Conservation (phyloP, 768 basidiomycete species). For the Mycena epipterygia region DNA sequence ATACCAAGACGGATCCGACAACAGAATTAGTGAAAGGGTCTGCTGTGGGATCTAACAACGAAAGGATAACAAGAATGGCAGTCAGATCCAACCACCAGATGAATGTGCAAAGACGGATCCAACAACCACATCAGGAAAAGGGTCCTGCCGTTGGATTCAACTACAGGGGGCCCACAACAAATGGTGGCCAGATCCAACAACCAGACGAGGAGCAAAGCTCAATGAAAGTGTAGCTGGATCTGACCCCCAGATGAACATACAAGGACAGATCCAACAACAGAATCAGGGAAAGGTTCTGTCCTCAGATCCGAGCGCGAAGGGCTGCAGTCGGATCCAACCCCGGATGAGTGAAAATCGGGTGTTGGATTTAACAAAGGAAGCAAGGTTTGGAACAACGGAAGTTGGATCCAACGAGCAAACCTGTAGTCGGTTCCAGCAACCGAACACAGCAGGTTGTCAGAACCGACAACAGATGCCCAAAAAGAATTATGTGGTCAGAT, state of each 20-base stretch:
- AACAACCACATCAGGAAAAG: no score
- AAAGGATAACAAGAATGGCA: not conserved
- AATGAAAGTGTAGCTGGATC: no score
- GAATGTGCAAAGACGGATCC: not conserved
- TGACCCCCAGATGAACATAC: not conserved
- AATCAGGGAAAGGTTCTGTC: not conserved
- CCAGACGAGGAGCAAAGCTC: no score
- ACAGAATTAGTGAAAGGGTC: not conserved
- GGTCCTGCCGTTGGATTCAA: not conserved
- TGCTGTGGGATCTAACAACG: not conserved
- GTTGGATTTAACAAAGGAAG: no score
- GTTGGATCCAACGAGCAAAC: no score
- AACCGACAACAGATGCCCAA: no score
- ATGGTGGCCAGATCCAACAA: no score
- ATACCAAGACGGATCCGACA: not conserved
- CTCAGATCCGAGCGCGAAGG: not conserved
- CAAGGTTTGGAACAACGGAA: no score
- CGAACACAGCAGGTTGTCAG: no score
- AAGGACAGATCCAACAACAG: not conserved
- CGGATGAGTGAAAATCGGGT: no score
- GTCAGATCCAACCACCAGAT: not conserved
- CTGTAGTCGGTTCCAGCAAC: no score
- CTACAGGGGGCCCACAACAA: not conserved
- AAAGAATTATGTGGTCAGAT: no score
- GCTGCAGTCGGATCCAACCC: not conserved